Evolutionary conservation across 2,329 filamentous ascomycete species (phyloP), one percentile per base, ranked within the genome.

Genomic region (Cytospora paraplurivora): DNA sequence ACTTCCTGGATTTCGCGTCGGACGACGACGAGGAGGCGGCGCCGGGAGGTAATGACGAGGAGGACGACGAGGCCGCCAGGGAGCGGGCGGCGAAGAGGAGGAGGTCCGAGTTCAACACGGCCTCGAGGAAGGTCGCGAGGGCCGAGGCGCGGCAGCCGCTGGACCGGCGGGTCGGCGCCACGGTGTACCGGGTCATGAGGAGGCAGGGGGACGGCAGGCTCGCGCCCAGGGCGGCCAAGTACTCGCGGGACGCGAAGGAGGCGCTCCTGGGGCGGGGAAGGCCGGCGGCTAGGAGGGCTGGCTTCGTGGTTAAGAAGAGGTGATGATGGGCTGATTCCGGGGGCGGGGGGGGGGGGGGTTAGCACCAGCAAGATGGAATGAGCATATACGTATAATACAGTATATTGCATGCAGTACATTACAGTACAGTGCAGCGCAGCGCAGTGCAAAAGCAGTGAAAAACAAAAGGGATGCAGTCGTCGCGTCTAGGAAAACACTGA

Each of bases 1-100:
- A 85, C 67, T 79, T 85, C 65, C 77, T 87, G 35, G 82, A 85
- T 66, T 84, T 83, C 1, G 80, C 81, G 52, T 77, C 76, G 51
- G 80, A 82, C 27, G 74, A 75, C 56, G 76, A 77, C 21, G 73
- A 72, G 7, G 68, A 58, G 27, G 68, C 68, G 4, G 69, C 67
- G 2, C 27, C 27, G 2, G 73, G 69, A n/a, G 68, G 19, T 6
- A 34, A 8, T 4, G 19, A 13, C 33, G 69, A 70, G 7, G 69
- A 69, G 4, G 68, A 67, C 35, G 67, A 68, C n/a, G 68, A 66
- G 21, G 64, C 67, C 37, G 68, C 67, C 33, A 62, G 68, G 17
- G 62, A 56, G 47, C 66, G 67, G 33, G 58, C 70, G 68, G 67
- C 70, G 37, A 70, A 71, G 58, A 68, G 76, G 37, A 81, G 78